Base-by-base conservation (phyloP, 2,329 filamentous ascomycete species). In the Alternaria sp. region DNA sequence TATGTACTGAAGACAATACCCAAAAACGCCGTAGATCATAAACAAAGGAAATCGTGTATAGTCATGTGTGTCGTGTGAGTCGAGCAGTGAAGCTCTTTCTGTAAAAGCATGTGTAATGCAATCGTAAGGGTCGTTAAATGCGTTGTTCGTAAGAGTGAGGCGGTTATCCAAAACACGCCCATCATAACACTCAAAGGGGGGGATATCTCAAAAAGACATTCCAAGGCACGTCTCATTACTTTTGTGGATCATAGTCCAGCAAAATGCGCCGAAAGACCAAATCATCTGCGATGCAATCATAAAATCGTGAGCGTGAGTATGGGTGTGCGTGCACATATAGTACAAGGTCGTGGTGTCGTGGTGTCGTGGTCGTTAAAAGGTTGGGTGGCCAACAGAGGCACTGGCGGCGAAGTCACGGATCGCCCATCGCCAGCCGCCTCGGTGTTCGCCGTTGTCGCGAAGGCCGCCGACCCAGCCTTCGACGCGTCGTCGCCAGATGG, bases 401-500 rank as follows among this genome's bases (percentile, higher is more conserved):
- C 65, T 72, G 49, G 70, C 70, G 9, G 83, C 83, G 65, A 85
- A 72, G 65, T 84, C 81, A 61, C 85, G 81, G 58, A 88, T 91
- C 52, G 89, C 89, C 93, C 93, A 96, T 80, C 91, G 87, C 93
- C 91, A 93, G 57, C 86, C 84, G 71, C 85, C 81, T 25, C 69
- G 56, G 64, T 83, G 67, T 46, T 78, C 74, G 52, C 76, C 75
- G 69, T 67, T 77, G 59, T 85, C 83, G 71, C 80, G 76, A 64
- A 86, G 85, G 67, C 86, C 82, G 55, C 86, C 86, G 67, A 95
- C 88, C 96, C 96, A 99, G 74, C 88, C 90, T 77, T 92, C 90
- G 70, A 95, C 95, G 81, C 94, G 95, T 78, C 90, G 90, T 70
- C 91, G 87, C 96, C 96, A 99, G 65, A 92, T 87, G 51, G 93